These are phyloP conservation scores for Huntiella decipiens DNA, from an alignment of 2,329 filamentous ascomycete species.

Conservation along the genomic window DNA sequence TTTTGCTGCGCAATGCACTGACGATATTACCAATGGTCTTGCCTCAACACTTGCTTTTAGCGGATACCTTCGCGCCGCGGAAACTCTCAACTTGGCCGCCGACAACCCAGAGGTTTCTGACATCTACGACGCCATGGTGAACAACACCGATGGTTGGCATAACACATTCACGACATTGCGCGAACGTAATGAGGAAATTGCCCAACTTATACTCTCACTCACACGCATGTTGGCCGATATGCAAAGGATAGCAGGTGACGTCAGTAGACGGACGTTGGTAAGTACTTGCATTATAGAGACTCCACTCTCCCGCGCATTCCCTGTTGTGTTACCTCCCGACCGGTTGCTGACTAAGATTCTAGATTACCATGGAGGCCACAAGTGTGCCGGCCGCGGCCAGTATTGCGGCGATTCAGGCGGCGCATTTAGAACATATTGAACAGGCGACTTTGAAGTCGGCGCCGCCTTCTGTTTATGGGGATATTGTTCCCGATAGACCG, in stretches of 20 bases:
- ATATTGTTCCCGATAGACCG: slow-evolving; percentile 6
- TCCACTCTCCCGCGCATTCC: not conserved
- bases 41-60: slow-evolving; percentile 59
- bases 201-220: slow-evolving; percentile 36
- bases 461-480: slow-evolving; percentile 3
- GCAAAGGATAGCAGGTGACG: slow-evolving; percentile 64
- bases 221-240: slow-evolving; percentile 68
- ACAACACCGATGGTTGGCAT: slow-evolving; percentile 81
- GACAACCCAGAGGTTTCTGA: slow-evolving; percentile 45
- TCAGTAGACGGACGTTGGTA: slow-evolving; percentile 62
- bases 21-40: slow-evolving; percentile 62
- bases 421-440: slow-evolving; percentile 8
- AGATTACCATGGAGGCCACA: slow-evolving; percentile 2
- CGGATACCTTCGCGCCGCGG: slow-evolving; percentile 51
- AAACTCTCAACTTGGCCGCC: slow-evolving; percentile 38
- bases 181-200: slow-evolving; percentile 47
- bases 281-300: slow-evolving; percentile 17
- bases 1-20: slow-evolving; percentile 56
- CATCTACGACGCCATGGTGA: slow-evolving; percentile 77
- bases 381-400: slow-evolving; percentile 7
- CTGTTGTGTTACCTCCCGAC: too few relatives aligned
- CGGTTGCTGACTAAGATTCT: not conserved
- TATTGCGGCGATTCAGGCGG: slow-evolving; percentile 4
- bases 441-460: slow-evolving; percentile 8
- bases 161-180: slow-evolving; percentile 61